Evolutionary conservation across 164 flowering plant genomes (phyloP), one percentile per base, ranked within the genome.

Genomic region (Protea cynaroides): DNA sequence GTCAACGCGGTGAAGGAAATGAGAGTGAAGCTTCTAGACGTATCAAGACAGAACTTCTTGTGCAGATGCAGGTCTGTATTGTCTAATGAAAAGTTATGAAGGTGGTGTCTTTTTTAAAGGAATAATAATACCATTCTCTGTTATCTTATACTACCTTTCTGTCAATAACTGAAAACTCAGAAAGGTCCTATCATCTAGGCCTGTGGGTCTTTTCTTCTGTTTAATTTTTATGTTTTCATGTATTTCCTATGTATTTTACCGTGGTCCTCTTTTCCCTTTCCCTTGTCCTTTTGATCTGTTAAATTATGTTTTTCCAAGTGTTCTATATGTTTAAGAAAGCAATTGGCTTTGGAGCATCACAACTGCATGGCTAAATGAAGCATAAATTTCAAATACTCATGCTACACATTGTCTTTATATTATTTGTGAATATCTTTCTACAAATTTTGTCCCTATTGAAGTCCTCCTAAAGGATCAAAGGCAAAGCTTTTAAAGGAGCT

Each of bases 11-110:
- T 44, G 97, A 95, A 76, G 96, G 97, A 38, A 95, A 92, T 79
- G 99, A 95, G 73, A 95, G 96, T 80, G 99, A 95, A 81, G 99
- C 99, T 61, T 95, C 97, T 53, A 81, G 99, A 58, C 85, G 99
- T n/a, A 89, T 94, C 67, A 94, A 94, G 79, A 94, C 99, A 43
- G 97, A 94, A 72, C 82, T 94, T 69, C 96, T 94, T 63, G 97
- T 94, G 64, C 99, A 94, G 77, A 95, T 95, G 99, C 99, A 95
- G 97, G 99, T 95, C 83, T 51, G 37, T 66, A 19, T 63, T 38
- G 37, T 55, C 0, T 65, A 34, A 23, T 36, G 36, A 58, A 21
- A 46, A 65, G n/a, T 56, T 24, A 34, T 23, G 25, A 7, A 61
- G 44, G 51, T 21, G 34, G 25, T 50, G 56, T 2, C 17, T 29